Evolutionary conservation across 2,329 filamentous ascomycete species (phyloP), one percentile per base, ranked within the genome.

Genomic region (Xylariaceae sp.): DNA sequence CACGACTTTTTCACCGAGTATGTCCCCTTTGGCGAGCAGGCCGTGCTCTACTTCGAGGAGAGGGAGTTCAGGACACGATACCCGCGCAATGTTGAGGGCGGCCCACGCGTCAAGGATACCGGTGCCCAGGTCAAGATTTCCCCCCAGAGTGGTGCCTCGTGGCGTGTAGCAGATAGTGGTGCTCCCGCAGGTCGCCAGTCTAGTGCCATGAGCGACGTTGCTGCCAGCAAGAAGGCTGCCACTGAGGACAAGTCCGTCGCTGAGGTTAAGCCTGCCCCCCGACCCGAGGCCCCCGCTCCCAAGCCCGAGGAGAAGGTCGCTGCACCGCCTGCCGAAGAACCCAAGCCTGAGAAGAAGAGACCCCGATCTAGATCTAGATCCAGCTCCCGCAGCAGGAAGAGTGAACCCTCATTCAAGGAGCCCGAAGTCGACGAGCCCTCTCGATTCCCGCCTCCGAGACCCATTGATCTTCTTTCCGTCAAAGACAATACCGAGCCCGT

Each of bases 1-100:
- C 92, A 99, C 73, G 94, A 99, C 71, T 94, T 96, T 76, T 99
- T 99, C 74, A 97, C 91, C 62, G 91, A 96, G 73, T 99, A 92
- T 69, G 74, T 99, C 15, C 94, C 94, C 18, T 96, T 88, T 60
- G 94, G 91, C 63, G 94, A 99, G 73, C 89, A 96, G 67, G 87
- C 87, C 15, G 92, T 99, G 41, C 82, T 95, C 22, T 97, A 95
- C 73, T 85, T 99, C 45, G 94, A 99, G 72, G 94, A 99, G 73
- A 82, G 87, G 59, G 90, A 96, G 64, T 96, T 96, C 75, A 83
- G 87, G 66, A 90, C 87, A 71, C 85, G 89, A 50, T 96, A 96
- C 75, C 81, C 72, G 59, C 74, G 71, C 63, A 73, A 70, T 58
- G 49, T 69, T 36, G 60, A 63, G 42, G 69, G 69, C 50, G 69